Base-by-base conservation (phyloP, 1,284 basidiomycete genomes). In the Agroathelia rolfsii region DNA sequence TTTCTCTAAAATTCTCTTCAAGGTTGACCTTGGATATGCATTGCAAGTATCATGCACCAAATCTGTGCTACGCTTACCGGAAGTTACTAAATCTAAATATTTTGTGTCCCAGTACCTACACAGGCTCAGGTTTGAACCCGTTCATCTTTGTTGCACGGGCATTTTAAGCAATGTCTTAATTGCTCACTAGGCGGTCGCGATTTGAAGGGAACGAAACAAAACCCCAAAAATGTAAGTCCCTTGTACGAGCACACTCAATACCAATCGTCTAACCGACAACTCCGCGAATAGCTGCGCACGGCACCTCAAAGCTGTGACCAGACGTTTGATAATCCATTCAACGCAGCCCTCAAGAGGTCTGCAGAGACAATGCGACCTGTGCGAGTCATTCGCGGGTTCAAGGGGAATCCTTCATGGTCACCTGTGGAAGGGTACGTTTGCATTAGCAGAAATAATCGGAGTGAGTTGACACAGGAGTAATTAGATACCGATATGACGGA, bases 231-330 rank as follows among this genome's bases (percentile, higher is more conserved):
- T 52, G 83, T 84, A 34, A 19, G 70, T 52, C 12, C 8, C 11
- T 17, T 23, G 13, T 14, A 10, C n/a, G 14, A 11, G 12, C 5
- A 22, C 11, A 29, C 30, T 11, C 24, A 13, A 13, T 18, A 28
- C 20, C 30, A 2, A 16, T 31, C 19, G n/a, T 15, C 28, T 8
- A 7, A 8, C 10, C 35, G 15, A 35, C 10, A 24, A 13, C 17
- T 13, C 12, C 18, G 27, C n/a, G 11, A 15, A 31, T 36, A 90
- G 77, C 69, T 90, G 30, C 76, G 87, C 6, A 89, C 87, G 0
- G 87, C 80, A 3, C 80, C 78, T 9, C 87, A 92, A 51, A 80
- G 75, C 44, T 75, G 61, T 24, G 74, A 90, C 49, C 87, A 90
- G 51, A 64, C 60, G 1, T 90, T 86, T 43, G 79, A 85, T 2